Conservation (phyloP, 176 grass and related monocot species). For the Zea luxurians region DNA sequence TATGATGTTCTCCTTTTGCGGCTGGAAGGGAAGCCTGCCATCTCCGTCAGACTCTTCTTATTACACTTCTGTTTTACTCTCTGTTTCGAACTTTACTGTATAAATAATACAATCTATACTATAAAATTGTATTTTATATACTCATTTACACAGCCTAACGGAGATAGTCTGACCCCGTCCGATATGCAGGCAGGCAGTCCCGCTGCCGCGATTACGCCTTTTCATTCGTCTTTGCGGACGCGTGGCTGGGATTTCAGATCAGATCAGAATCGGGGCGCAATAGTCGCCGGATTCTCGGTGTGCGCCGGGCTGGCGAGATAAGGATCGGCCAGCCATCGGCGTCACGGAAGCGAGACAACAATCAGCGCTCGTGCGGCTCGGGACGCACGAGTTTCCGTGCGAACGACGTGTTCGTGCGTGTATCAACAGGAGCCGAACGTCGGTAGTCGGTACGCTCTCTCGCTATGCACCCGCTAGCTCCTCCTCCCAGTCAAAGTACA, state of each 20-base stretch:
- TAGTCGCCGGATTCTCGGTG: neutral
- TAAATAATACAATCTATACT: too few species aligned
- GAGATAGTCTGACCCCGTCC: neutral
- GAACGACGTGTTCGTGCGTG: neutral
- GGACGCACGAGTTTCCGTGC: too few species aligned
- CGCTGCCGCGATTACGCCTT: neutral
- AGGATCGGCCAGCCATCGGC: neutral
- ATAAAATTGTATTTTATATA: too few species aligned
- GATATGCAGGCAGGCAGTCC: too few species aligned
- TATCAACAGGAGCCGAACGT: neutral
- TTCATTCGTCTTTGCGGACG: neutral
- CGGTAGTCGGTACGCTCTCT: neutral
- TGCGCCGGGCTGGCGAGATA: slow-evolving; percentile 22
- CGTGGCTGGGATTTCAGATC: slow-evolving; percentile 11
- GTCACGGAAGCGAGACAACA: neutral
- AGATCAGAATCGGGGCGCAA: neutral
- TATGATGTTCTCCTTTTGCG: slow-evolving; percentile 9
- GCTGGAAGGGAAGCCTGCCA: neutral
- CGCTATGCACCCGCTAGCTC: too few species aligned
- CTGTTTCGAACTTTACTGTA: too few species aligned
- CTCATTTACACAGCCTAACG: too few species aligned
- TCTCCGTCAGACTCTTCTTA: too few species aligned
- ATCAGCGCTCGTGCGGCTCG: neutral
- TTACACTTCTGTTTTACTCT: too few species aligned
- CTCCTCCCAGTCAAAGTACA: neutral